Evolutionary conservation across 768 basidiomycete species (phyloP), one percentile per base, ranked within the genome.

Genomic region (Podaxis carcinomalis): DNA sequence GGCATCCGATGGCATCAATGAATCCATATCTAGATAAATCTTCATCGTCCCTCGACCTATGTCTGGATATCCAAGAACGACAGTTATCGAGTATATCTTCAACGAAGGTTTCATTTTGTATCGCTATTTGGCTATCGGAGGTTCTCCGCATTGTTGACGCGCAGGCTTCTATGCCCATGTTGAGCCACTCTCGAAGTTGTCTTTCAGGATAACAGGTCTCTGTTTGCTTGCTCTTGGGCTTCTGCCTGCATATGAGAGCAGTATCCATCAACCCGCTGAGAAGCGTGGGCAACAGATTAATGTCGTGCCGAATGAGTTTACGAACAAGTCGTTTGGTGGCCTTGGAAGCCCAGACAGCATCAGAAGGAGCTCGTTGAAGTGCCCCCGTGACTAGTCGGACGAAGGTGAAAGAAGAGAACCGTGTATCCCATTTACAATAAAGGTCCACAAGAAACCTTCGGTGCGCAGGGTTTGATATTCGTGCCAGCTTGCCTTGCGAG

Each of bases 391-490:
- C 67, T 5, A 72, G 59, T 23, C 68, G 62, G 5, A 71, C 68
- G 61, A 79, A 82, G 2, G 67, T 67, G 16, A 65, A 64, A 13
- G 69, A 66, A 11, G 69, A 60, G 59, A 65, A 51, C 23, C 62
- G 71, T 23, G 63, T 65, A 50, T 62, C 69, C 78, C 83, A 85
- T 46, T 67, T 69, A n/a, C 68, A 64, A 47, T 72, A 72, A 28
- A 85, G 73, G 49, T 80, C 77, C 14, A 76, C 62, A 42, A 87
- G 76, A 65, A 80, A 85, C 52, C 71, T 72, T 11, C 72, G 69
- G 68, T 85, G 80, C 2, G 75, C 72, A 2, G 80, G 75, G 56
- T 83, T 80, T 16, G 73, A 75, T 46, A 80, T 69, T n/a, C 44
- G 52, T 13, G 59, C 46, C 2, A 35, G 32, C 21, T n/a, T 10